A percentile compares a stretch with the other conserved stretches of the same genome.
phyloP scores from a whole-genome alignment of 305 asterid species.

The Caryopteris hybrid region DNA sequence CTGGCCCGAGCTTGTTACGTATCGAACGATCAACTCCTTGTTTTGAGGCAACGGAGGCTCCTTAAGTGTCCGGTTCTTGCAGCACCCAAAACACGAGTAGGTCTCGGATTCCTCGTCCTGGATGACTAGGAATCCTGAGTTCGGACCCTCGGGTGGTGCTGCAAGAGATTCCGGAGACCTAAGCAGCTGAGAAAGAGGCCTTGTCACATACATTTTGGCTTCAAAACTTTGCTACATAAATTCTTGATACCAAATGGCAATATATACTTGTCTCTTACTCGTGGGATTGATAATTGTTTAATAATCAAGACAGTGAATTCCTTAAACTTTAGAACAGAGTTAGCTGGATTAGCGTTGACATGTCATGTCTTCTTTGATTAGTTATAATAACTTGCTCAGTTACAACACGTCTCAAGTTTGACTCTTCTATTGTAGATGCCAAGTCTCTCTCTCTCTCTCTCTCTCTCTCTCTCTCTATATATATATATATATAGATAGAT shows the following conservation, averaged over 20 bases:
- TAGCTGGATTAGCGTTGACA: too few species aligned
- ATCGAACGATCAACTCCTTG: conserved; percentile 39
- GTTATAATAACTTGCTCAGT: too few species aligned
- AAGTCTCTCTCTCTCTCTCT: too few species aligned
- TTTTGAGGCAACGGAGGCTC: conserved; percentile 62
- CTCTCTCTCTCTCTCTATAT: too few species aligned
- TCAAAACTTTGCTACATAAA: not conserved
- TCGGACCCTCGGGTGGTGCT: conserved; percentile 53
- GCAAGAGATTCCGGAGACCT: conserved; percentile 32
- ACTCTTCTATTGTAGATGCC: too few species aligned
- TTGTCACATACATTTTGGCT: conserved; percentile 41
- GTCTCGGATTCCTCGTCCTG: conserved; percentile 60
- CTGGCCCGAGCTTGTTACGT: not conserved
- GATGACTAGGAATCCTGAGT: conserved; percentile 56
- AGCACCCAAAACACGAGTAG: conserved; percentile 48
- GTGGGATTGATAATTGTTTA: too few species aligned
- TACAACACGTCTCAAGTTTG: too few species aligned
- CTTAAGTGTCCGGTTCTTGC: conserved; percentile 32
- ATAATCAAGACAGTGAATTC: too few species aligned
- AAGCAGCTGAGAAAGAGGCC: conserved; percentile 48
- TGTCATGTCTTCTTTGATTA: too few species aligned
- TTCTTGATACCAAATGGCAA: not conserved
- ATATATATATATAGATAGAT: too few species aligned
- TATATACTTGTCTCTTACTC: too few species aligned
- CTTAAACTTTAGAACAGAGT: too few species aligned